A percentile compares a stretch with the other conserved stretches of the same genome.
Conservation (phyloP, 2,329 filamentous ascomycete species). For the Nothophaeocryptopus gaeumannii region DNA sequence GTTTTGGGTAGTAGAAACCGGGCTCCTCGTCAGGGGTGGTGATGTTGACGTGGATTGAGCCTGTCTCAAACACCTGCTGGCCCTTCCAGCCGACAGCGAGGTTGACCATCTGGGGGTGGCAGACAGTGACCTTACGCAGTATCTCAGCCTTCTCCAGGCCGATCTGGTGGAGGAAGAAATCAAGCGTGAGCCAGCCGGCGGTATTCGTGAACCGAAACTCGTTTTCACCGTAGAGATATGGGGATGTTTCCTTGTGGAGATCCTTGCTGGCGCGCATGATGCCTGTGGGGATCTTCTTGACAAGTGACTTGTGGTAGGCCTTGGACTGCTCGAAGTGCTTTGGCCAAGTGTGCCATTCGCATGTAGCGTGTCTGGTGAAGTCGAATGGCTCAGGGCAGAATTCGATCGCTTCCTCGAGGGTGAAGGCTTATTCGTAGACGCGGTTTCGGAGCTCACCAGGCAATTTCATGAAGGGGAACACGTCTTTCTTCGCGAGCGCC, state of each 20-base stretch:
- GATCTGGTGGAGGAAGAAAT: constrained; percentile 6
- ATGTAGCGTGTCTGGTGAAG: too few relatives aligned
- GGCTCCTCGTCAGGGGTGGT: too few relatives aligned
- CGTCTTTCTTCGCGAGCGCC: too few relatives aligned
- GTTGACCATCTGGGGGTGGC: background rate
- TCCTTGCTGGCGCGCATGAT: constrained; percentile 21
- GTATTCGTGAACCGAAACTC: constrained; percentile 37
- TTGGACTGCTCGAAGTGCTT: background rate
- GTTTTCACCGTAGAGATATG: constrained; percentile 46
- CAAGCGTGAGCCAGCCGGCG: constrained; percentile 12
- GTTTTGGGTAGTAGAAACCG: background rate
- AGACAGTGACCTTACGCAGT: constrained; percentile 7
- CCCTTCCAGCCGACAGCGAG: background rate
- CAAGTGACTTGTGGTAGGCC: background rate
- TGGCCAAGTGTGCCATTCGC: background rate
- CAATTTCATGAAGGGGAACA: too few relatives aligned
- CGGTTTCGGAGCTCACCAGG: too few relatives aligned
- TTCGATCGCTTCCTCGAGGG: too few relatives aligned
- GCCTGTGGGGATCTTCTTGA: background rate
- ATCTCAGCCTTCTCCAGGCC: constrained; percentile 1
- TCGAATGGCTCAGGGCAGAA: too few relatives aligned
- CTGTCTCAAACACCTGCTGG: background rate
- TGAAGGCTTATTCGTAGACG: too few relatives aligned
- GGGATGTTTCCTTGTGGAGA: constrained; percentile 39
- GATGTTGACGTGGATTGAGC: background rate